phyloP scores from a whole-genome alignment of 1,284 basidiomycete genomes.

The Irpex rosettiformis region DNA sequence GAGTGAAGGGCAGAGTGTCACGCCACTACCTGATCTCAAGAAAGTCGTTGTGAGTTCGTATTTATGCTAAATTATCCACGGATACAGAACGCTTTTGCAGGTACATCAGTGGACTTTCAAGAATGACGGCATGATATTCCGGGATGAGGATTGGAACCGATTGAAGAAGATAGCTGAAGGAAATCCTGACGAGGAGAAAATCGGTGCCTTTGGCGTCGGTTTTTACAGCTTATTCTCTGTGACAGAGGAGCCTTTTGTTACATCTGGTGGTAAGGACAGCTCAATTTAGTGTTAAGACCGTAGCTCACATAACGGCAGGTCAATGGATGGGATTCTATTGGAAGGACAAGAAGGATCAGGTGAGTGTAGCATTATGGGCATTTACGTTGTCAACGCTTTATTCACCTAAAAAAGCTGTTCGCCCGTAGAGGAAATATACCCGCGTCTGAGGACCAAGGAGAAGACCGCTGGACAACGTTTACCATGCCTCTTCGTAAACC shows the following conservation, averaged over 20 bases:
- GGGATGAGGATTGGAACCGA: constrained; percentile 84
- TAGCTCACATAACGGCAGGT: constrained; percentile 34
- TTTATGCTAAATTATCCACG: too few species aligned
- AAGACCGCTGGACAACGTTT: constrained; percentile 77
- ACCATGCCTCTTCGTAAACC: constrained; percentile 88
- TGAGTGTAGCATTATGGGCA: constrained; percentile 21
- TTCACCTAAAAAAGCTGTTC: constrained; percentile 48
- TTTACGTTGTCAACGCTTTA: background rate
- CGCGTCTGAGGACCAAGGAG: constrained; percentile 30
- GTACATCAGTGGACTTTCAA: constrained; percentile 77
- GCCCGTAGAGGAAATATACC: constrained; percentile 74
- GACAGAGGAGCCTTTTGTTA: constrained; percentile 93
- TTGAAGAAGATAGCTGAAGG: constrained; percentile 90
- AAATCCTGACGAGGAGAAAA: constrained; percentile 82
- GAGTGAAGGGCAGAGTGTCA: background rate
- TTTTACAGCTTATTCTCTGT: constrained; percentile 82
- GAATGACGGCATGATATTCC: constrained; percentile 84
- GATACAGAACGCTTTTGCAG: too few species aligned
- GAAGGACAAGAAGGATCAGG: constrained; percentile 89
- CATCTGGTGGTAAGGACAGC: constrained; percentile 63
- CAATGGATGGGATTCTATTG: constrained; percentile 98
- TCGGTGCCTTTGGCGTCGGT: constrained; percentile 86
- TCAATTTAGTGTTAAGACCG: background rate
- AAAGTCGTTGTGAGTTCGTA: constrained; percentile 40
- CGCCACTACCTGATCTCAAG: constrained; percentile 57